Evolutionary conservation across 345 rosid species (phyloP).

Genomic region (Balakata baccata): DNA sequence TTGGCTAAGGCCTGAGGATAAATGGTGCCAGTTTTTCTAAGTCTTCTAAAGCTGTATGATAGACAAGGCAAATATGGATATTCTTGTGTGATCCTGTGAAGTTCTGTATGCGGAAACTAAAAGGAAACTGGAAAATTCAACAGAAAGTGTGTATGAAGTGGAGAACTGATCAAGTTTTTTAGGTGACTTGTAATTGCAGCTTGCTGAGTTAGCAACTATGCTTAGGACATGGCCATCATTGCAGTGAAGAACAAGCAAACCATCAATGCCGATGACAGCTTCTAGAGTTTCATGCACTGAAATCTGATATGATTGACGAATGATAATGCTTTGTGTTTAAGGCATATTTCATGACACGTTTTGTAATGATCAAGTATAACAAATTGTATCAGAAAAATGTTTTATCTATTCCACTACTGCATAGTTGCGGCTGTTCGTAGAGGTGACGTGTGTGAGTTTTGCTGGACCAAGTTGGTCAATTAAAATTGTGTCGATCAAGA

Average conservation of each 20-base stretch:
- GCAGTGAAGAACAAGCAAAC: neutral
- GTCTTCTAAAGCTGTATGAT: no score
- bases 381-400: neutral
- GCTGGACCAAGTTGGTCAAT: no score
- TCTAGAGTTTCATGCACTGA: neutral
- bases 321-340: constrained; percentile 7
- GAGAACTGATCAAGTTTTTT: neutral
- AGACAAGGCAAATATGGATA: no score
- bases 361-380: neutral
- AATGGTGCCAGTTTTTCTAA: no score
- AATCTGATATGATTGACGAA: neutral
- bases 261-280: neutral
- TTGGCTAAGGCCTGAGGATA: no score
- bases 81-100: no score
- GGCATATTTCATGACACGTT: neutral
- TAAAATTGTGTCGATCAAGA: no score
- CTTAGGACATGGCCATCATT: neutral
- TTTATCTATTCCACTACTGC: neutral
- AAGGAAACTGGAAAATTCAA: no score
- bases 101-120: no score
- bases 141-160: neutral
- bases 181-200: neutral
- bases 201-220: neutral
- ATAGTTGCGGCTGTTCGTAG: neutral
- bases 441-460: no score